phyloP scores from a whole-genome alignment of 108 stramenopile genomes.

The Cyclotella baltica region DNA sequence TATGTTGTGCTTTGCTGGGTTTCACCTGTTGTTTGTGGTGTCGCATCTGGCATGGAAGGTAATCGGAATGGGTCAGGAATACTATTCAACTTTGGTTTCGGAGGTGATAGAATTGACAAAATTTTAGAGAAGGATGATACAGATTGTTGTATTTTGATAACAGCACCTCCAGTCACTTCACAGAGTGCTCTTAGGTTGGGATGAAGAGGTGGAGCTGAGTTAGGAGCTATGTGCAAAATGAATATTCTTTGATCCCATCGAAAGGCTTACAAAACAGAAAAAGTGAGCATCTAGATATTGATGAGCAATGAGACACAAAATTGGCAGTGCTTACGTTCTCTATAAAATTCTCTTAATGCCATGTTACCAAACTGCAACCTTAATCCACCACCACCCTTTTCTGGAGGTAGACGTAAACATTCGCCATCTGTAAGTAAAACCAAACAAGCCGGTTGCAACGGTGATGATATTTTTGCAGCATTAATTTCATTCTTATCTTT shows the following conservation, averaged over 20 bases:
- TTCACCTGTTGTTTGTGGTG: not conserved
- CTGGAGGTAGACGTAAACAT: conserved; percentile 65
- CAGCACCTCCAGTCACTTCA: conserved; percentile 86
- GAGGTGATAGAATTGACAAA: conserved; percentile 59
- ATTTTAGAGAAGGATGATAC: conserved; percentile 54
- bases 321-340: conserved; percentile 50
- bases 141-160: conserved; percentile 56
- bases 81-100: conserved; percentile 45
- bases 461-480: conserved; percentile 34
- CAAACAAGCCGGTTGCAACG: conserved; percentile 83
- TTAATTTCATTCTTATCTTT: conserved; percentile 12
- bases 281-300: not conserved
- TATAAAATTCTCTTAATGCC: conserved; percentile 79
- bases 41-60: conserved; percentile 26
- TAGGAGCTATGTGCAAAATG: conserved; percentile 67
- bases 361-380: conserved; percentile 73
- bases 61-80: conserved; percentile 63
- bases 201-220: conserved; percentile 65
- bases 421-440: conserved; percentile 82
- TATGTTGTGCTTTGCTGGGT: not conserved
- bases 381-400: conserved; percentile 73
- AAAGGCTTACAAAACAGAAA: conserved; percentile 48
- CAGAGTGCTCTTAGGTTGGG: conserved; percentile 74
- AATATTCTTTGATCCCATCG: conserved; percentile 90
- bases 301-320: not conserved